Percentiles rank a stretch among this genome's conserved stretches.
Evolutionary conservation across 2,329 filamentous ascomycete species (phyloP).

Genomic region (Trichoderma simmonsii): DNA sequence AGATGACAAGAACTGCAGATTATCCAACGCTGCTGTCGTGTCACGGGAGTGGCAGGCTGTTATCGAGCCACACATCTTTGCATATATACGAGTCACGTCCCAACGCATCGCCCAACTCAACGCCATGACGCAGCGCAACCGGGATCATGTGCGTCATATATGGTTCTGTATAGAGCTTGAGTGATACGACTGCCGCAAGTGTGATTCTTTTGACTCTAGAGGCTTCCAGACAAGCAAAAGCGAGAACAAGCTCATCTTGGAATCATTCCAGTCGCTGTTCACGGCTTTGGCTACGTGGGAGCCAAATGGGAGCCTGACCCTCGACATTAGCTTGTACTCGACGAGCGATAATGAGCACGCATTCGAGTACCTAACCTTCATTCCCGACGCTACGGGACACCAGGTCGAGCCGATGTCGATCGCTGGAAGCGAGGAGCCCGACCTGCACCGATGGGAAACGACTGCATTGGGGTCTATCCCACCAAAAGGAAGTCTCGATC

Average conservation of each 20-base stretch:
- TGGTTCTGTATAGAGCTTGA: slow-evolving; percentile 26
- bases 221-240: too few species aligned
- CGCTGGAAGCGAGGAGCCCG: not conserved
- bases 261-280: too few species aligned
- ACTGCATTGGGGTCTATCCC: not conserved
- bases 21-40: slow-evolving; percentile 29
- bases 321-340: slow-evolving; percentile 35
- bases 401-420: slow-evolving; percentile 15
- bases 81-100: slow-evolving; percentile 30
- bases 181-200: slow-evolving; percentile 21
- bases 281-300: slow-evolving; percentile 9
- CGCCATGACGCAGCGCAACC: slow-evolving; percentile 30
- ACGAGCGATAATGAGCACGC: slow-evolving; percentile 32
- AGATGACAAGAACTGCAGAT: slow-evolving; percentile 23
- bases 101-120: slow-evolving; percentile 29
- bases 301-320: slow-evolving; percentile 22
- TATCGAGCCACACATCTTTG: slow-evolving; percentile 31
- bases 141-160: slow-evolving; percentile 25
- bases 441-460: not conserved
- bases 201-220: too few species aligned
- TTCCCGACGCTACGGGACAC: slow-evolving; percentile 17
- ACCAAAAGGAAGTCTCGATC: not conserved
- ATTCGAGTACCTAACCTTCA: slow-evolving; percentile 28
- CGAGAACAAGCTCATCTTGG: too few species aligned
- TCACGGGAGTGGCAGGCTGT: slow-evolving; percentile 32